Conservation (phyloP, 495 filamentous ascomycete genomes). For the Oidiodendron maius region DNA sequence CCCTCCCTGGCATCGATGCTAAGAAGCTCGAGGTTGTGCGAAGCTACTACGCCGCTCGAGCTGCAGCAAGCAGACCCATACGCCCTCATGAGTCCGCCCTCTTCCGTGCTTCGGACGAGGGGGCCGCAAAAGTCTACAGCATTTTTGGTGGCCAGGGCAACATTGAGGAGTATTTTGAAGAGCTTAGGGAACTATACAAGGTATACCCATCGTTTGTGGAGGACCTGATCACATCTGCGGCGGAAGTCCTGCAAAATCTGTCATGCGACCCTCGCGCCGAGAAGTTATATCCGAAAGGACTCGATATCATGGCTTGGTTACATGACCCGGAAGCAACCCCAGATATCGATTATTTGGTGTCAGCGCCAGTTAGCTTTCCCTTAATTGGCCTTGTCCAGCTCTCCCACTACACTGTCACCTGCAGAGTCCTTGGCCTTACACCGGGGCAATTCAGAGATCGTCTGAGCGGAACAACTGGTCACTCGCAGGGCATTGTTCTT, state of each 20-base stretch:
- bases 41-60: constrained; percentile 85
- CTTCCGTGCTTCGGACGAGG: constrained; percentile 78
- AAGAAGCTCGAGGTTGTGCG: constrained; percentile 86
- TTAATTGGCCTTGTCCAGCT: constrained; percentile 94
- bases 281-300: constrained; percentile 92
- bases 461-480: constrained; percentile 83
- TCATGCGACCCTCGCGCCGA: constrained; percentile 79
- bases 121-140: constrained; percentile 72
- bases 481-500: constrained; percentile 93
- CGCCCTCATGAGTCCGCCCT: constrained; percentile 89
- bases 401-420: constrained; percentile 88
- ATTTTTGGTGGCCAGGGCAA: constrained; percentile 99
- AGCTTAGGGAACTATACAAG: constrained; percentile 82
- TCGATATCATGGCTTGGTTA: constrained; percentile 92
- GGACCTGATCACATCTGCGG: constrained; percentile 70
- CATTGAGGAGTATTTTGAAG: constrained; percentile 98
- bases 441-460: constrained; percentile 80
- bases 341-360: constrained; percentile 91
- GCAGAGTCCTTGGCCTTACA: constrained; percentile 78
- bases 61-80: constrained; percentile 73
- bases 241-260: constrained; percentile 76
- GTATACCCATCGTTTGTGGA: constrained; percentile 89
- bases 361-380: constrained; percentile 94
- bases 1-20: constrained; percentile 75
- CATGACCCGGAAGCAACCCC: constrained; percentile 81